Conservation (phyloP, 495 filamentous ascomycete genomes). For the Staphylotrichum tortipilum region DNA sequence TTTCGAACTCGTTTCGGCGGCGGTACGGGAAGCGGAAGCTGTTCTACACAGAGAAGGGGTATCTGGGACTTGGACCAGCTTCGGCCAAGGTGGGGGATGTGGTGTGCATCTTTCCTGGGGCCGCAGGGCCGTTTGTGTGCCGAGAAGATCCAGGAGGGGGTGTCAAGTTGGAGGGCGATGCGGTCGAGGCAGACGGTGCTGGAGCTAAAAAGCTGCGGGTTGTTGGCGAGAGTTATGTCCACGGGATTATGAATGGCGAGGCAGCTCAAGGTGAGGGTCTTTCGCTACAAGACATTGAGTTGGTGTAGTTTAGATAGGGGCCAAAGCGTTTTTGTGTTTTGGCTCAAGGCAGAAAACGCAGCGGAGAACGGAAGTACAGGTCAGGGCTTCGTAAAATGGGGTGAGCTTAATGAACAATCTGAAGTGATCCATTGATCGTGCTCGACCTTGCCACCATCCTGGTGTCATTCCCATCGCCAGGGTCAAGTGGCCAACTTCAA, state of each 20-base stretch:
- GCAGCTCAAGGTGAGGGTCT: background rate
- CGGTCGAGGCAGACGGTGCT: background rate
- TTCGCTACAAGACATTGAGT: background rate
- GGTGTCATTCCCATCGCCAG: too few relatives aligned
- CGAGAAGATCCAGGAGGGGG: background rate
- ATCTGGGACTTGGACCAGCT: conserved; percentile 2
- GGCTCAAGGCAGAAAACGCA: too few relatives aligned
- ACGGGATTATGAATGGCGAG: conserved; percentile 8
- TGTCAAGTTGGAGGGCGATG: background rate
- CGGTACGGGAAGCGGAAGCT: conserved; percentile 5
- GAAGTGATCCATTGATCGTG: too few relatives aligned
- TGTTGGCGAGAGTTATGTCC: conserved; percentile 6
- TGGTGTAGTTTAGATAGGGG: too few relatives aligned
- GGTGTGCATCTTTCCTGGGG: conserved; percentile 1
- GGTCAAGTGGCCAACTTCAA: too few relatives aligned
- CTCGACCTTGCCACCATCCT: too few relatives aligned
- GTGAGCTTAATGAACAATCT: too few relatives aligned
- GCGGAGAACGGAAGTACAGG: too few relatives aligned
- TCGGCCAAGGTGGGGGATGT: background rate
- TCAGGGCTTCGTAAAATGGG: too few relatives aligned
- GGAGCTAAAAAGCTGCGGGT: background rate
- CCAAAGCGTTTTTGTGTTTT: too few relatives aligned
- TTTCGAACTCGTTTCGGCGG: background rate
- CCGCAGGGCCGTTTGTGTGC: conserved; percentile 1
- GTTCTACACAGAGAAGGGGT: conserved; percentile 8